These are phyloP conservation scores for Pythium aphanidermatum DNA, from an alignment of 352 stramenopile species.

Conservation along the genomic window DNA sequence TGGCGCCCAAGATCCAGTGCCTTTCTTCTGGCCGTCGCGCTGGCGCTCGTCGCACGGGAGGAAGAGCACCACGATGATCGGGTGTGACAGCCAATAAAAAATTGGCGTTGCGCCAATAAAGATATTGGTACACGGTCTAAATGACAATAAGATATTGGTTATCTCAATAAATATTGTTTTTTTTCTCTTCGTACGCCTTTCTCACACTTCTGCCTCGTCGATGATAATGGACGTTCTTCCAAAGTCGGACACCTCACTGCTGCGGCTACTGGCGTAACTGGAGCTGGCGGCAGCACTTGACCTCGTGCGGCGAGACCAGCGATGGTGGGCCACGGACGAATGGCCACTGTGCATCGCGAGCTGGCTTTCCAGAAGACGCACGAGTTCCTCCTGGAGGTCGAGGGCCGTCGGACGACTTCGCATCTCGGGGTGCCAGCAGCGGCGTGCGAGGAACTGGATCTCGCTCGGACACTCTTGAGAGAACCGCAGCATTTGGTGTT, in stretches of 20 bases:
- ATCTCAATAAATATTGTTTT: background rate
- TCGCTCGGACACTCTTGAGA: slow-evolving; percentile 51
- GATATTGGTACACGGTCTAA: too few relatives aligned
- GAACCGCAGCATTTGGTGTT: slow-evolving; percentile 58
- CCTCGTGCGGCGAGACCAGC: slow-evolving; percentile 51
- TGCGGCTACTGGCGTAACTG: slow-evolving; percentile 13
- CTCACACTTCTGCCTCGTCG: slow-evolving; percentile 18
- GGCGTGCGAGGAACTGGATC: slow-evolving; percentile 41
- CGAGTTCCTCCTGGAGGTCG: slow-evolving; percentile 71
- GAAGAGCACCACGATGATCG: too few relatives aligned
- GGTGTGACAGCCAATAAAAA: too few relatives aligned
- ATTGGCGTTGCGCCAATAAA: too few relatives aligned
- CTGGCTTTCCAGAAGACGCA: slow-evolving; percentile 58
- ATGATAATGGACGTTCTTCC: slow-evolving; percentile 12
- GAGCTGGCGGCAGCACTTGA: slow-evolving; percentile 18
- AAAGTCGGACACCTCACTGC: slow-evolving; percentile 13
- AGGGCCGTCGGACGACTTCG: slow-evolving; percentile 44
- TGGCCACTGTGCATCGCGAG: slow-evolving; percentile 28
- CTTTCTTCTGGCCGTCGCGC: too few relatives aligned
- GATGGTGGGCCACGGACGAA: slow-evolving; percentile 23
- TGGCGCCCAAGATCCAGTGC: too few relatives aligned
- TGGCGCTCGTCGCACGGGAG: too few relatives aligned
- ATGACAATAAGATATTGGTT: too few relatives aligned
- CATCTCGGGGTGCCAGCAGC: slow-evolving; percentile 55
- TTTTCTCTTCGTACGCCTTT: background rate